A percentile compares a stretch with the other conserved stretches of the same genome.
Conservation (phyloP, 2,329 filamentous ascomycete species). For the Colletotrichum sp. region DNA sequence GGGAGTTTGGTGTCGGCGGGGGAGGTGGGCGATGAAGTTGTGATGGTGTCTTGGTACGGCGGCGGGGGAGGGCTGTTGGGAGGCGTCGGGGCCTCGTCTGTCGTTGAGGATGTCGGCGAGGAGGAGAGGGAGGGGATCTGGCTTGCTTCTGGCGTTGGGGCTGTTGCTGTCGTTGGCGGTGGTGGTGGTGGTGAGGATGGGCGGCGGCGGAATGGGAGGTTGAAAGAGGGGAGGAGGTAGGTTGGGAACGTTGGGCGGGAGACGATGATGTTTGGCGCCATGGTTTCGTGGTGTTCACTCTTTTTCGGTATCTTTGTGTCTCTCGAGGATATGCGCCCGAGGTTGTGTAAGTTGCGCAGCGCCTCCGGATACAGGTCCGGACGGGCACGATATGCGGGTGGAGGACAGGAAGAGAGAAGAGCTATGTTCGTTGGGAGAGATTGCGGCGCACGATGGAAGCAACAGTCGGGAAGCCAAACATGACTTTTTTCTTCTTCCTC, state of each 20-base stretch:
- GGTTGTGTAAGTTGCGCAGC: background rate
- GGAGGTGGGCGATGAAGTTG: background rate
- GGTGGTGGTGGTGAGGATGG: slow-evolving; percentile 30
- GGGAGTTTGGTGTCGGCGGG: too few relatives aligned
- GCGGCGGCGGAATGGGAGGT: slow-evolving; percentile 50
- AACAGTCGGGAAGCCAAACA: background rate
- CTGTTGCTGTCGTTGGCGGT: background rate
- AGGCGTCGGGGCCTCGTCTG: slow-evolving; percentile 27
- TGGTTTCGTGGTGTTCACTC: background rate
- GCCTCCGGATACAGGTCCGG: background rate
- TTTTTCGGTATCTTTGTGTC: background rate
- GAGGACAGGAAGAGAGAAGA: background rate
- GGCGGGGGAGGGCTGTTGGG: slow-evolving; percentile 26
- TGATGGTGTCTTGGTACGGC: slow-evolving; percentile 21
- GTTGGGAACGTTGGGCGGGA: slow-evolving; percentile 51
- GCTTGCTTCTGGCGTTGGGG: slow-evolving; percentile 25
- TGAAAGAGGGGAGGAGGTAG: slow-evolving; percentile 58
- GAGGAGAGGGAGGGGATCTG: slow-evolving; percentile 36
- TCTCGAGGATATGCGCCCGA: background rate
- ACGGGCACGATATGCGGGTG: background rate
- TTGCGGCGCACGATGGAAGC: background rate
- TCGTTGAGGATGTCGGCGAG: slow-evolving; percentile 39
- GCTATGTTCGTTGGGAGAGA: background rate
- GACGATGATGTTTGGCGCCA: slow-evolving; percentile 36
- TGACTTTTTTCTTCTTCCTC: background rate